A percentile compares a stretch with the other conserved stretches of the same genome.
Conservation (phyloP, 345 rosid species). For the Eucalyptus regnans region DNA sequence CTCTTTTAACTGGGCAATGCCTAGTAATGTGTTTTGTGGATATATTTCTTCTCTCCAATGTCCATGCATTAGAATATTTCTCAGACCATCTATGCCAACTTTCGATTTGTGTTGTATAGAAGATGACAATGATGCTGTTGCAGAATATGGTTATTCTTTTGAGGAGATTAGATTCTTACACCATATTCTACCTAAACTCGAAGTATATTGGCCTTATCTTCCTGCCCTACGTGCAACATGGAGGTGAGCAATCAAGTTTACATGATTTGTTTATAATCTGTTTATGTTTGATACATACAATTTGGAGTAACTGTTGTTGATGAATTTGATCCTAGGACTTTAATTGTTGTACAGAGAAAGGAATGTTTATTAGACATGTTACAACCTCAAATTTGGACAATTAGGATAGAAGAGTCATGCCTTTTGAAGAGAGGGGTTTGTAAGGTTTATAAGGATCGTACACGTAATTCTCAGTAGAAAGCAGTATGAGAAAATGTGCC, state of each 20-base stretch:
- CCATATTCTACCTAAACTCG: background rate
- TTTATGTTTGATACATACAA: background rate
- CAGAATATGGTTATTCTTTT: constrained; percentile 3
- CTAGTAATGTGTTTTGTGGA: background rate
- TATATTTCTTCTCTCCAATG: background rate
- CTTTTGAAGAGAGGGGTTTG: background rate
- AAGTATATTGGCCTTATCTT: constrained; percentile 4
- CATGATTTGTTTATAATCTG: background rate
- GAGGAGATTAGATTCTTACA: constrained; percentile 2
- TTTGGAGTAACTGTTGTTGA: background rate
- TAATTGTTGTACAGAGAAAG: background rate
- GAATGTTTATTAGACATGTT: background rate
- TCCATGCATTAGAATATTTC: background rate
- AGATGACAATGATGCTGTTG: background rate
- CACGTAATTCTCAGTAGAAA: background rate
- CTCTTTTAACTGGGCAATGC: background rate
- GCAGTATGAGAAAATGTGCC: background rate
- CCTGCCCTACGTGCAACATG: constrained; percentile 39
- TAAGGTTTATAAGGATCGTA: background rate
- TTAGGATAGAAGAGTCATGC: background rate
- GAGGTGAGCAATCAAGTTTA: constrained; percentile 29
- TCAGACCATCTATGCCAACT: background rate
- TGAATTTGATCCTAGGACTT: background rate
- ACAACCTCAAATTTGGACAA: background rate
- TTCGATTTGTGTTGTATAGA: background rate